Base-by-base conservation (phyloP, 2,329 filamentous ascomycete genomes). In the Fusarium tjaetaba region DNA sequence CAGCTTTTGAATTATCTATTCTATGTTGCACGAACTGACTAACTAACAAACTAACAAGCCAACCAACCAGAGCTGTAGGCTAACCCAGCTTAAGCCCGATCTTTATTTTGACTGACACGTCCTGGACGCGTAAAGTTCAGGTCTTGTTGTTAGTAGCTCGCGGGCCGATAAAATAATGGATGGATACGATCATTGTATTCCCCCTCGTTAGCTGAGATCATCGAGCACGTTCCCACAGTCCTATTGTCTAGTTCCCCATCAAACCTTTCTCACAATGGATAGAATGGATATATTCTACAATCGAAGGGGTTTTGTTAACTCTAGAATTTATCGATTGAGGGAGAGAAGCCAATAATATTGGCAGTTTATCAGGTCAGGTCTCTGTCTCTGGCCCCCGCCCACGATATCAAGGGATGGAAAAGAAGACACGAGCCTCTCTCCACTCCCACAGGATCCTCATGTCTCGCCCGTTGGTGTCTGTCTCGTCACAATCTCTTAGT, bases 301-400 rank as follows among this genome's bases (percentile, higher is more conserved):
- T 22, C 11, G 39, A 68, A 68, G 66, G 59, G 66, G 51, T 43
- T 49, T 28, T 43, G 9, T 22, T 46, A 57, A 30, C 41, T 39
- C 24, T 48, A 43, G 53, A 69, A 28, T 63, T 42, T 28, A 42
- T 24, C n/a, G 26, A 26, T 63, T 48, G 71, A 73, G 71, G 68
- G 68, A 73, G 71, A 56, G 49, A 74, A 61, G 61, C 68, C 71
- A 73, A 73, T 73, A 73, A 48, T 72, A 74, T 74, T 64, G 71
- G 34, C 59, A 69, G 73, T 72, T 68, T 70, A 74, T 74, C 55
- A 73, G 67, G 53, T 62, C 62, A 55, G 36, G 34, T 51, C 49
- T 49, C 52, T 51, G 42, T 49, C 34, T 34, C 43, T 60, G 24
- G 28, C 62, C 61, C 62, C 41, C 55, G 46, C 68, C 41, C 67